phyloP scores from a whole-genome alignment of 306 rosid species.

The Dicorynia guianensis region DNA sequence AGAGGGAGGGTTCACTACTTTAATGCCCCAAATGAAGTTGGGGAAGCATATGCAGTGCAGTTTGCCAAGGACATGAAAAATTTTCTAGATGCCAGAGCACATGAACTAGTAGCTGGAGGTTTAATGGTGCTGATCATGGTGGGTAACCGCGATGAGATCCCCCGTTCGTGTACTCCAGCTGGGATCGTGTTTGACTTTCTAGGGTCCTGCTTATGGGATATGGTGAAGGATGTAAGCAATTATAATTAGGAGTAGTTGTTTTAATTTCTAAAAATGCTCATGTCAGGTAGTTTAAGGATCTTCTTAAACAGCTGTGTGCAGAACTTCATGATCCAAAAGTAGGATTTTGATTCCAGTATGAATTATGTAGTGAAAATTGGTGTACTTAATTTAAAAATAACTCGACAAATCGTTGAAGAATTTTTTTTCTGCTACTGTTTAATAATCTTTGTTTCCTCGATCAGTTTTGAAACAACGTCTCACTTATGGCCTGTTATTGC shows the following conservation, averaged over 20 bases:
- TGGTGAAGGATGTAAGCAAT: no score
- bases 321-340: no score
- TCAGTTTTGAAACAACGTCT: no score
- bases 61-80: conserved; percentile 38
- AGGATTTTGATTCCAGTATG: no score
- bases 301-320: no score
- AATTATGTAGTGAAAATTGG: background rate
- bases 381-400: background rate
- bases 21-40: conserved; percentile 46
- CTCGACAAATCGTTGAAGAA: no score
- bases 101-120: conserved; percentile 56
- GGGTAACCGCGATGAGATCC: conserved; percentile 42
- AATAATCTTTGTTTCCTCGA: background rate
- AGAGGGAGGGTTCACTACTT: conserved; percentile 56
- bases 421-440: no score
- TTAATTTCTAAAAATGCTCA: no score
- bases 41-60: conserved; percentile 44
- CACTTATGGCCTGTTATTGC: background rate
- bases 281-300: no score
- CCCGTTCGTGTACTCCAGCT: background rate
- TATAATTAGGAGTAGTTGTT: no score
- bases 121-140: conserved; percentile 50
- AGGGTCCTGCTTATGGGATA: no score
- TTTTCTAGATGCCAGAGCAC: conserved; percentile 55
- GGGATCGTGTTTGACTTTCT: no score